Conservation (phyloP, 306 rosid genomes). For the Herpetospermum pedunculosum region DNA sequence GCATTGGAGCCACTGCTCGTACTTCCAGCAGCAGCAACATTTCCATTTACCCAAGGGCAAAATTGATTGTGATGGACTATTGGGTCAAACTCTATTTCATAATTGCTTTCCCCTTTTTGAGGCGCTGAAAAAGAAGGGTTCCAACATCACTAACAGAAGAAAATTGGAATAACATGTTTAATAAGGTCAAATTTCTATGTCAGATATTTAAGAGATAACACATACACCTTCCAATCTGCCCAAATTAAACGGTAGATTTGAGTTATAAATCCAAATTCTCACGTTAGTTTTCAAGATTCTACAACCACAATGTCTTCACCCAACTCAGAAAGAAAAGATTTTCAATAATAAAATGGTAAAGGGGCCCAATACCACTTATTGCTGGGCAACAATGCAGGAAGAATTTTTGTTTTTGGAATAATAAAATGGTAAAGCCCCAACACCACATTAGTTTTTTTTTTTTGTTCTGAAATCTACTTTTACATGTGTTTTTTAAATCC, state of each 20-base stretch:
- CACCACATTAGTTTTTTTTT: too few species aligned
- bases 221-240: neutral
- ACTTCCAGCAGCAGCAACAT: slow-evolving; percentile 95
- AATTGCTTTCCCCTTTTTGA: slow-evolving; percentile 87
- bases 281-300: neutral
- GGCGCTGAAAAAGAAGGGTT: slow-evolving; percentile 37
- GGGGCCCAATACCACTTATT: neutral
- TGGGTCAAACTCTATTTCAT: slow-evolving; percentile 92
- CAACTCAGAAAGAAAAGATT: neutral
- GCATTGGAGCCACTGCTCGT: slow-evolving; percentile 31
- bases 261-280: neutral
- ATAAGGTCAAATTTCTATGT: neutral
- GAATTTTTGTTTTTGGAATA: too few species aligned
- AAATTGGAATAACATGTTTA: neutral
- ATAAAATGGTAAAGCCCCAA: too few species aligned
- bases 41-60: slow-evolving; percentile 99
- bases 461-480: too few species aligned
- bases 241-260: neutral
- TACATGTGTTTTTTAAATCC: too few species aligned
- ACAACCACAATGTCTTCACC: neutral
- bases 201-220: neutral
- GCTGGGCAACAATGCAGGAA: neutral
- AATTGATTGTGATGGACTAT: slow-evolving; percentile 76
- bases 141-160: neutral
- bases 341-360: neutral